phyloP scores from a whole-genome alignment of 1,139 yeast genomes.

The Fermentozyma sake region DNA sequence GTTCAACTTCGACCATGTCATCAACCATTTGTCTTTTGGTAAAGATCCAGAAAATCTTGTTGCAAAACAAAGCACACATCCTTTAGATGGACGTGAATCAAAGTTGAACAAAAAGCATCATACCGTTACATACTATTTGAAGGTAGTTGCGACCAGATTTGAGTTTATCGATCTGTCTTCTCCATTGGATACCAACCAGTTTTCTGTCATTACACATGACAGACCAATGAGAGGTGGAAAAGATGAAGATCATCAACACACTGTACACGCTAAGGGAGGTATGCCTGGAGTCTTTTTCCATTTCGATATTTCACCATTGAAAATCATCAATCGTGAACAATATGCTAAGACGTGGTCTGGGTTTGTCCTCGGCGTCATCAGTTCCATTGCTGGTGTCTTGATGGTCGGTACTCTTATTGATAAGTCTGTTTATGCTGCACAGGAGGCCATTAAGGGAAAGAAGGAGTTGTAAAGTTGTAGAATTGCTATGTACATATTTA shows the following conservation, averaged over 20 bases:
- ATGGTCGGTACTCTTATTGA: constrained; percentile 90
- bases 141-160: constrained; percentile 86
- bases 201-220: constrained; percentile 85
- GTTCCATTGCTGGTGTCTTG: constrained; percentile 89
- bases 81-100: constrained; percentile 58
- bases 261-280: constrained; percentile 82
- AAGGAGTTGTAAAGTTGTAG: constrained; percentile 38
- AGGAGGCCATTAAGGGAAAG: constrained; percentile 70
- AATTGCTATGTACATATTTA: constrained; percentile 3
- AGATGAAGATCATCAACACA: constrained; percentile 87
- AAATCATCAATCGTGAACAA: constrained; percentile 80
- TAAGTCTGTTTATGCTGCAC: constrained; percentile 85
- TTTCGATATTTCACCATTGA: constrained; percentile 90
- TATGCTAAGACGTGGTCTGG: constrained; percentile 81
- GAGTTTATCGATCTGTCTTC: constrained; percentile 53
- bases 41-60: constrained; percentile 37
- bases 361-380: constrained; percentile 76
- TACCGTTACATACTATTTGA: constrained; percentile 71
- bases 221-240: constrained; percentile 82
- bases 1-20: constrained; percentile 65
- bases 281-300: constrained; percentile 83
- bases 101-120: constrained; percentile 52
- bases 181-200: constrained; percentile 80
- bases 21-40: constrained; percentile 85
- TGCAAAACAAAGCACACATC: constrained; percentile 45